These are phyloP conservation scores for Phytophthora parvispora DNA, from an alignment of 352 stramenopile genomes.

Conservation along the genomic window DNA sequence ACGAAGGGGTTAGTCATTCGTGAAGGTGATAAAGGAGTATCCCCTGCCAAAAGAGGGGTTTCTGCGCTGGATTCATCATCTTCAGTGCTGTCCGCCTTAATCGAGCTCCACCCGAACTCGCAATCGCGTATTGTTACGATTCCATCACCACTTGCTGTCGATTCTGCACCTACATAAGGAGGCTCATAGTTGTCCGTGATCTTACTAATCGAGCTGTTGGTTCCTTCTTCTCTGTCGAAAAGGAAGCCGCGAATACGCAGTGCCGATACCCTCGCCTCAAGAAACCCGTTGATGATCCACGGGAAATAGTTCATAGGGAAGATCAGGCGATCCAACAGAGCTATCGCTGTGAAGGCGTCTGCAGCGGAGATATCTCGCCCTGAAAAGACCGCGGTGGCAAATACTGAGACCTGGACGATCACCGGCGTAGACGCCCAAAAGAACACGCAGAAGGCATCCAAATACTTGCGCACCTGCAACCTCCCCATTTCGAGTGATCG, in stretches of 20 bases:
- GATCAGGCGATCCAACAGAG: slow-evolving; percentile 90
- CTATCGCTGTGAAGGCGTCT: slow-evolving; percentile 87
- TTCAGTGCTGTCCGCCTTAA: not conserved
- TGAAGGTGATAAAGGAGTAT: not conserved
- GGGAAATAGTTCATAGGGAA: slow-evolving; percentile 95
- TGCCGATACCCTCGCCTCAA: slow-evolving; percentile 88
- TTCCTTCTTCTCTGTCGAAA: slow-evolving; percentile 42
- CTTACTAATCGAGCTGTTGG: too few relatives aligned
- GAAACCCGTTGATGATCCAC: slow-evolving; percentile 93
- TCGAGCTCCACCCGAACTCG: slow-evolving; percentile 36
- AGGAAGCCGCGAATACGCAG: slow-evolving; percentile 81
- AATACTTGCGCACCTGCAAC: slow-evolving; percentile 86
- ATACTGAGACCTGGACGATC: slow-evolving; percentile 89
- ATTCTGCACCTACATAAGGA: not conserved
- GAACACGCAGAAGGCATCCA: slow-evolving; percentile 92
- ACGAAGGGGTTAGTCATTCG: slow-evolving; percentile 34
- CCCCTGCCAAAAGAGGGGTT: slow-evolving; percentile 28
- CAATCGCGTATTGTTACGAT: slow-evolving; percentile 37
- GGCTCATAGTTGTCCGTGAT: not conserved
- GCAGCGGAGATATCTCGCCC: slow-evolving; percentile 80
- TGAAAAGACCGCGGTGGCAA: slow-evolving; percentile 77
- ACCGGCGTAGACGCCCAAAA: slow-evolving; percentile 93
- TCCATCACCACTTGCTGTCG: not conserved
- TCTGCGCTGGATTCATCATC: slow-evolving; percentile 14
- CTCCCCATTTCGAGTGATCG: slow-evolving; percentile 74